phyloP scores from a whole-genome alignment of 176 grass and related monocot species.

The Bromus sterilis region DNA sequence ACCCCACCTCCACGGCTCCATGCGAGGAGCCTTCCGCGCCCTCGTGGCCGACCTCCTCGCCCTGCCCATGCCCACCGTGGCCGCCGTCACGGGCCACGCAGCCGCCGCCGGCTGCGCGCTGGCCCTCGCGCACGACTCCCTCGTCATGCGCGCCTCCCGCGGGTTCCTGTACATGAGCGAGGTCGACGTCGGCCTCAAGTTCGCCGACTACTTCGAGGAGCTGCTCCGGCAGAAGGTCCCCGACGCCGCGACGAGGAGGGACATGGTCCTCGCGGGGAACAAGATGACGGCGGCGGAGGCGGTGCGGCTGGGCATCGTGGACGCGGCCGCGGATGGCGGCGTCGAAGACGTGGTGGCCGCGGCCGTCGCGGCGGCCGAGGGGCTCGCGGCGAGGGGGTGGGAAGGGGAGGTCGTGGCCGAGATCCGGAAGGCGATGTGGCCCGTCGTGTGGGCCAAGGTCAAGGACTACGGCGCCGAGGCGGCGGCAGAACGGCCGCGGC shows the following conservation, averaged over 20 bases:
- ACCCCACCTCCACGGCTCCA: neutral
- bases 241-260: constrained; percentile 28
- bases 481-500: neutral
- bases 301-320: constrained; percentile 36
- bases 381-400: constrained; percentile 30
- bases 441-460: constrained; percentile 14
- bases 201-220: constrained; percentile 37
- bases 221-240: constrained; percentile 55
- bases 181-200: constrained; percentile 44
- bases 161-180: constrained; percentile 85
- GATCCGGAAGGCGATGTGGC: constrained; percentile 24
- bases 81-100: constrained; percentile 46
- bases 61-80: constrained; percentile 69
- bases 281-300: constrained; percentile 45
- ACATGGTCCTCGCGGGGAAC: constrained; percentile 35
- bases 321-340: constrained; percentile 25
- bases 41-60: constrained; percentile 53
- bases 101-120: constrained; percentile 44
- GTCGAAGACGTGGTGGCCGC: constrained; percentile 22
- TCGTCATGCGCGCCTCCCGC: constrained; percentile 50
- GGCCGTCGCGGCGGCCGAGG: constrained; percentile 21
- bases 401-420: constrained; percentile 21
- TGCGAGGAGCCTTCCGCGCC: constrained; percentile 3
- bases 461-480: neutral
- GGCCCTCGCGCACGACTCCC: constrained; percentile 51